Percentiles rank a stretch among this genome's conserved stretches.
Evolutionary conservation across 2,329 filamentous ascomycete genomes (phyloP).

Genomic region (Juglanconis sp.): DNA sequence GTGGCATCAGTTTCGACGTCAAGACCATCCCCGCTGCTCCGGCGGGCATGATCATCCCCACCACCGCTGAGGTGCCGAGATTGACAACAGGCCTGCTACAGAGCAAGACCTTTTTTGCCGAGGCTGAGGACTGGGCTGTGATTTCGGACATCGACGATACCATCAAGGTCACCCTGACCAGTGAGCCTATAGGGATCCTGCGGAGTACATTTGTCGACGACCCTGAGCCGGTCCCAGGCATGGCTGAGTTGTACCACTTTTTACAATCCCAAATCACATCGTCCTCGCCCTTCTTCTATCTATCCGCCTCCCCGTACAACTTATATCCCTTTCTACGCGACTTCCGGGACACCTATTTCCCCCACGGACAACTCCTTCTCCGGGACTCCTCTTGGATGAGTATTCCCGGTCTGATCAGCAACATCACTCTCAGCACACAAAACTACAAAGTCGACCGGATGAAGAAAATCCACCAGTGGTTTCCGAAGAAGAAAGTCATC

Average conservation of each 20-base stretch:
- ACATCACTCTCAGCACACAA: constrained; percentile 75
- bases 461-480: constrained; percentile 71
- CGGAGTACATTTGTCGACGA: constrained; percentile 78
- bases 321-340: constrained; percentile 80
- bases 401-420: constrained; percentile 72
- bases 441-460: constrained; percentile 84
- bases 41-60: constrained; percentile 44
- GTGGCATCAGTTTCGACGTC: constrained; percentile 68
- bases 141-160: constrained; percentile 94
- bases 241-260: constrained; percentile 78
- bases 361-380: constrained; percentile 75
- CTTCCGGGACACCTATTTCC: constrained; percentile 71
- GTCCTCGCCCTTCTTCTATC: constrained; percentile 81
- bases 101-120: constrained; percentile 72
- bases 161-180: constrained; percentile 86
- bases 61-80: constrained; percentile 47
- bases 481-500: constrained; percentile 76
- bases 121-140: constrained; percentile 76
- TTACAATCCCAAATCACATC: constrained; percentile 53
- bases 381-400: constrained; percentile 86
- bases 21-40: constrained; percentile 47
- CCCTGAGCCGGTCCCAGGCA: constrained; percentile 68
- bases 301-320: constrained; percentile 92
- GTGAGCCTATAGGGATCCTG: constrained; percentile 75
- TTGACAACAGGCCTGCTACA: constrained; percentile 54